Evolutionary conservation across 202 grass and related monocot species (phyloP), one percentile per base, ranked within the genome.

Genomic region (Zoysia matrella): DNA sequence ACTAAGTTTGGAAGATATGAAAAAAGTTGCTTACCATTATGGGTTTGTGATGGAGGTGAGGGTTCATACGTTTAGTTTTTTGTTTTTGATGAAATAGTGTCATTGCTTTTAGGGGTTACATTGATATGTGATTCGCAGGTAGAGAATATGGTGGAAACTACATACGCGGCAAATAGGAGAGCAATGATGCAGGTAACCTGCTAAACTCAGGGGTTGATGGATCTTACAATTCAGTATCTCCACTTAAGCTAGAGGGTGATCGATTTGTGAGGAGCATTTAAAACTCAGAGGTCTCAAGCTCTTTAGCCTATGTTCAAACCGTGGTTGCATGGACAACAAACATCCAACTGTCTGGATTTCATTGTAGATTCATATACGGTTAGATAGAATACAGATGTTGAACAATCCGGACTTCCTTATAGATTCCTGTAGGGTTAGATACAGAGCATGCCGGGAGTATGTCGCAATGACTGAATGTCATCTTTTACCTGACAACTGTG

Each of bases 1-100:
- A 80, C 81, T 99, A 81, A 95, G 96, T 88, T 77, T 99, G 83
- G 96, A 95, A 86, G 96, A 99, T 83, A 93, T 99, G 85, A 99
- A 96, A 75, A 99, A 88, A 64, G 74, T 96, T 42, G 89, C 93
- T 82, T 92, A 81, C 51, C 84, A 88, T 86, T 99, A 91, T 77
- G 96, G 96, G n/a, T 99, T 99, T 87, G 89, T 85, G 83, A 84
- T 94, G 93, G 91, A 95, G 91, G 96, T 96, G 71, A 90, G 70
- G 58, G 16, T 67, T 79, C 73, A 16, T 76, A 84, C 56, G 71
- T 15, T 67, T 41, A 55, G 12, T 82, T 41, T 72, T 47, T 16
- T 66, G 3, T 1, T 4, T 42, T 46, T 69, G 43, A 55, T 63
- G 46, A 51, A 58, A 8, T 2, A 51, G 1, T 73, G 6, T 36